These are phyloP conservation scores for Metroxylon sagu DNA, from an alignment of 176 grass and related monocot genomes.

Conservation along the genomic window DNA sequence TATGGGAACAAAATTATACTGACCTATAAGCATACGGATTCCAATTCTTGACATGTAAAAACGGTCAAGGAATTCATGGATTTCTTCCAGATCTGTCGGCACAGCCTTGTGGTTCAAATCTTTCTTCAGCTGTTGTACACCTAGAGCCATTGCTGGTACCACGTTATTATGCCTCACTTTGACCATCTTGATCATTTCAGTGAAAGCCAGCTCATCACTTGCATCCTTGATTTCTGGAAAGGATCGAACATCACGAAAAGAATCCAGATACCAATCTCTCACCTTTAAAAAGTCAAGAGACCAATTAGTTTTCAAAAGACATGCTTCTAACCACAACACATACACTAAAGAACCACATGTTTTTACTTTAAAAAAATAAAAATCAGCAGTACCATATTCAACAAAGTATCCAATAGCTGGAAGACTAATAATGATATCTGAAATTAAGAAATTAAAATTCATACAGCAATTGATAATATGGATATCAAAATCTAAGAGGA, in stretches of 20 bases:
- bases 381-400: no score
- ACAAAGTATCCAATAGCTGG: no score
- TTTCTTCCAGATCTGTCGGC: conserved; percentile 49
- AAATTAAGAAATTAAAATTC: no score
- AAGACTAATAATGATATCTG: no score
- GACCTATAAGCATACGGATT: conserved; percentile 96
- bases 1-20: not conserved
- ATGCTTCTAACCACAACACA: no score
- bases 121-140: conserved; percentile 83
- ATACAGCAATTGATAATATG: no score
- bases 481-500: no score
- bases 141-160: conserved; percentile 79
- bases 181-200: conserved; percentile 60
- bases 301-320: conserved; percentile 9
- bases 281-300: conserved; percentile 37
- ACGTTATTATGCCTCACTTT: conserved; percentile 90
- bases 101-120: conserved; percentile 38
- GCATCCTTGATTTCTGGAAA: conserved; percentile 53
- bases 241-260: conserved; percentile 73
- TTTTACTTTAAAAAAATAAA: no score
- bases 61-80: conserved; percentile 76
- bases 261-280: conserved; percentile 83
- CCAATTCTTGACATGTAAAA: conserved; percentile 95
- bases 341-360: not conserved
- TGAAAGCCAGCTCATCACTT: conserved; percentile 67